A percentile compares a stretch with the other conserved stretches of the same genome.
These are phyloP conservation scores for Microascus cirrosus DNA, from an alignment of 2,329 filamentous ascomycete genomes.

Conservation along the genomic window DNA sequence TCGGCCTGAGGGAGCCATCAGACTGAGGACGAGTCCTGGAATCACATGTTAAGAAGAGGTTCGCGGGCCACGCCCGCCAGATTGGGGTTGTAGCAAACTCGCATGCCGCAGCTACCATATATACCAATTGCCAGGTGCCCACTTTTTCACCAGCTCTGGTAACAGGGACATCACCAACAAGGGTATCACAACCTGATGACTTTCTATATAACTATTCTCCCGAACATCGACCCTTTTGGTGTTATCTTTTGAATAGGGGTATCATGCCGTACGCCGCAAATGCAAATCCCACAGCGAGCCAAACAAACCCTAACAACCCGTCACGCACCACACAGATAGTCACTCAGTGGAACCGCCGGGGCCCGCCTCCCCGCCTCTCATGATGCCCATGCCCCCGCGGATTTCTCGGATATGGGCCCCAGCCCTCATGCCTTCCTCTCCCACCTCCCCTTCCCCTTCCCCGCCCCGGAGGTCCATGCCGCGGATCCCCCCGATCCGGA, in stretches of 20 bases:
- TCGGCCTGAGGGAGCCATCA: too few species aligned
- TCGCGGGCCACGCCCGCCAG: neutral
- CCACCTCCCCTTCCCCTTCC: constrained; percentile 14
- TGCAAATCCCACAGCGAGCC: neutral
- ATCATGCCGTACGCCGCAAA: neutral
- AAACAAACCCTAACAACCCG: neutral
- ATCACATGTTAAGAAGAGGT: neutral
- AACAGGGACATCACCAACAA: neutral
- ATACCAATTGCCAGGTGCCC: neutral
- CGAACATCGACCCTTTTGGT: neutral
- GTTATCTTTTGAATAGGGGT: neutral
- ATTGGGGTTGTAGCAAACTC: too few species aligned
- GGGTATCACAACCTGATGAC: neutral
- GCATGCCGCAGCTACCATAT: too few species aligned
- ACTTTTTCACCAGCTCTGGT: neutral
- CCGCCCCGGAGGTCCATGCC: neutral
- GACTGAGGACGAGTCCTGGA: neutral
- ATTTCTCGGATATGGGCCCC: constrained; percentile 3
- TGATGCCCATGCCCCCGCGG: constrained; percentile 1
- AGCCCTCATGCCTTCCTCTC: constrained; percentile 8
- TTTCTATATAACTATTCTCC: neutral
- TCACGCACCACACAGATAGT: neutral
- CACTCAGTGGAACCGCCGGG: constrained; percentile 2
- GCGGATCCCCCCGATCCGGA: neutral
- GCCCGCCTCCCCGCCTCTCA: constrained; percentile 6